A percentile compares a stretch with the other conserved stretches of the same genome.
phyloP scores from a whole-genome alignment of 129 eudicot genomes.

The Centella asiatica region DNA sequence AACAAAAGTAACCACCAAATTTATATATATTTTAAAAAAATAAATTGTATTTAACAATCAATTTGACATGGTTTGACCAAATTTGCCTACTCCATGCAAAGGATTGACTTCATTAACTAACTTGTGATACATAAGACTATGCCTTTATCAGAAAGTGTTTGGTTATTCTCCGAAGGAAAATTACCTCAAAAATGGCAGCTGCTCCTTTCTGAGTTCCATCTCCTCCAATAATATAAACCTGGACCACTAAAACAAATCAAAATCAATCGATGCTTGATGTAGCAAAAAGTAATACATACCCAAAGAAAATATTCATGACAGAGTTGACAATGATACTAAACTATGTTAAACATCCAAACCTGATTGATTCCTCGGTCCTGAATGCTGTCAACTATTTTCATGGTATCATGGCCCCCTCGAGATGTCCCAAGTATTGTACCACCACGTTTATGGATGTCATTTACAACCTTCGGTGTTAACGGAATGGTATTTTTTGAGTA shows the following conservation, averaged over 20 bases:
- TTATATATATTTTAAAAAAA: no score
- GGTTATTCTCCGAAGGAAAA: not conserved
- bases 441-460: conserved; percentile 93
- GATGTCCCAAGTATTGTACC: conserved; percentile 85
- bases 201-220: conserved; percentile 92
- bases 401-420: conserved; percentile 84
- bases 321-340: not conserved
- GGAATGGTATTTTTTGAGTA: conserved; percentile 64
- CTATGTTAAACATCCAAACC: conserved; percentile 24
- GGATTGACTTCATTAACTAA: no score
- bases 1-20: no score
- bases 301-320: conserved; percentile 5
- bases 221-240: conserved; percentile 89
- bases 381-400: conserved; percentile 83
- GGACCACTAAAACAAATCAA: conserved; percentile 21
- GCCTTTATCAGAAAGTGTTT: not conserved
- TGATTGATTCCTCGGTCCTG: conserved; percentile 92
- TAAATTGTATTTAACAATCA: no score
- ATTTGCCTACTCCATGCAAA: no score
- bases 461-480: conserved; percentile 67
- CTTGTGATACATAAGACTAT: no score
- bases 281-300: not conserved
- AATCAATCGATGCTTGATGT: not conserved
- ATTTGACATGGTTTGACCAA: no score
- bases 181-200: conserved; percentile 67